phyloP scores from a whole-genome alignment of 2,329 filamentous ascomycete genomes.

The Ophiostoma piceae region DNA sequence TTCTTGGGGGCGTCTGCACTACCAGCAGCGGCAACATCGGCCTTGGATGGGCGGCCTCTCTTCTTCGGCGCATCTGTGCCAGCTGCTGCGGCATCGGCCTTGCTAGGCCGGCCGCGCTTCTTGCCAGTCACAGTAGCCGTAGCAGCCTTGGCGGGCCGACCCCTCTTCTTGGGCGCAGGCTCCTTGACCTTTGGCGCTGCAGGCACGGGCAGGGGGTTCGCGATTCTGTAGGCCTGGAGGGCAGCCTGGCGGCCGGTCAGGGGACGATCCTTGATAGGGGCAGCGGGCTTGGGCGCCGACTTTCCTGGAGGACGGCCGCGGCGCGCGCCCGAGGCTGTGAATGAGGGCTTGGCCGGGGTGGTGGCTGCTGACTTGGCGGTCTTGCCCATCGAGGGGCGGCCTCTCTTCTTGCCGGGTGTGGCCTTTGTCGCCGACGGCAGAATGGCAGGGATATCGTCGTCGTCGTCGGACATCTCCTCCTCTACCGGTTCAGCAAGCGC shows the following conservation, averaged over 20 bases:
- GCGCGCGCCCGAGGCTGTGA: conserved; percentile 15
- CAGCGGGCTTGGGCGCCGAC: background rate
- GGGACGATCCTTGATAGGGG: conserved; percentile 4
- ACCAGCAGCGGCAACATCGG: background rate
- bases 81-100: background rate
- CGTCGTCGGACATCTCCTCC: background rate
- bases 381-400: conserved; percentile 14
- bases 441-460: conserved; percentile 13
- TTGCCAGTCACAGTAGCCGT: background rate
- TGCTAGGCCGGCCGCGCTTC: conserved; percentile 12
- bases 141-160: conserved; percentile 10
- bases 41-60: conserved; percentile 12
- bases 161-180: conserved; percentile 17
- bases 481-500: background rate
- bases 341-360: background rate
- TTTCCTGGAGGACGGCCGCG: conserved; percentile 21
- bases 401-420: conserved; percentile 13
- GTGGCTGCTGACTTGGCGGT: conserved; percentile 1
- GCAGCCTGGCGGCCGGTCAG: conserved; percentile 22
- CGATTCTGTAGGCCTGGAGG: conserved; percentile 19
- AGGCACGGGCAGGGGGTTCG: conserved; percentile 7
- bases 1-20: conserved; percentile 11
- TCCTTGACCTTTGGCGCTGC: background rate
- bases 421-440: background rate
- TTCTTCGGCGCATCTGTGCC: conserved; percentile 12